Evolutionary conservation across 2,329 filamentous ascomycete genomes (phyloP).

Genomic region (Trichoderma koningiopsis): DNA sequence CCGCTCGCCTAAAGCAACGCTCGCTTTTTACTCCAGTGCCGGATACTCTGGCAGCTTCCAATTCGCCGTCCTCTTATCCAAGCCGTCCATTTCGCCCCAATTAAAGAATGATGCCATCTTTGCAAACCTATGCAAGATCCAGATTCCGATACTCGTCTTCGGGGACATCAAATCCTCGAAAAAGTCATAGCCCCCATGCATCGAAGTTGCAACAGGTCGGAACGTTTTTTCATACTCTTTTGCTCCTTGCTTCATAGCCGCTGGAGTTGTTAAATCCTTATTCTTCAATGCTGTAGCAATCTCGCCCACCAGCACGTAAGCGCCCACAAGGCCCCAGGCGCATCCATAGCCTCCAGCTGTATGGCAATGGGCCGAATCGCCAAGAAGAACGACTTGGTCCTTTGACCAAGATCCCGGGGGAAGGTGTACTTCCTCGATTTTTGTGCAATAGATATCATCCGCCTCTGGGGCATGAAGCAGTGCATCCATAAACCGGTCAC

Average conservation of each 20-base stretch:
- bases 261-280: background rate
- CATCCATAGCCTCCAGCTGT: constrained; percentile 13
- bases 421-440: background rate
- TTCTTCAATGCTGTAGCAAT: background rate
- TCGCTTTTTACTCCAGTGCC: background rate
- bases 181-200: background rate
- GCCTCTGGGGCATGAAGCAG: constrained; percentile 10
- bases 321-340: constrained; percentile 8
- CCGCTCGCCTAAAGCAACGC: background rate
- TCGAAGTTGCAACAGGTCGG: constrained; percentile 3
- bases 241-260: background rate
- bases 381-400: constrained; percentile 5
- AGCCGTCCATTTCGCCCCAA: background rate
- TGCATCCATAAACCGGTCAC: constrained; percentile 6
- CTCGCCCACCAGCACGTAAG: constrained; percentile 1
- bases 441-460: constrained; percentile 5
- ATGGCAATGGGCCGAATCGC: constrained; percentile 9
- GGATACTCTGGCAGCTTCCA: constrained; percentile 4
- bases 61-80: background rate
- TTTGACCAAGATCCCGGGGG: constrained; percentile 7
- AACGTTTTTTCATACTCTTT: constrained; percentile 10
- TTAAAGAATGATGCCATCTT: background rate
- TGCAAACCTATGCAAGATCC: constrained; percentile 1
- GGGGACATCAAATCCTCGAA: background rate
- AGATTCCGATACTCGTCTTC: background rate